Conservation (phyloP, 768 basidiomycete genomes). For the Kwoniella heveanensis region DNA sequence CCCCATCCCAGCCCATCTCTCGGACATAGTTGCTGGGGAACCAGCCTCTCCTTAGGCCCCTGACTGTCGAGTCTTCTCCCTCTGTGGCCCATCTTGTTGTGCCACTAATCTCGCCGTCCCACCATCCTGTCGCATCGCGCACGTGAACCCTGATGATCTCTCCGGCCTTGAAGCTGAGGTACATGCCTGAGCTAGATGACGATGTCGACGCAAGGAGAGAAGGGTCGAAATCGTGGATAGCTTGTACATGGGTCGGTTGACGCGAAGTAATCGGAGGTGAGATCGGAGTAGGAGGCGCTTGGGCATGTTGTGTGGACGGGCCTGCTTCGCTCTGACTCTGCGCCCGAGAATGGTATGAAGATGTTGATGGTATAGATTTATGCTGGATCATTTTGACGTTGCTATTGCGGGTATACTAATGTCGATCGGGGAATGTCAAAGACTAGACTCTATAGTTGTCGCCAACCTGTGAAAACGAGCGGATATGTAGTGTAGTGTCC, state of each 20-base stretch:
- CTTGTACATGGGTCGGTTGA: slow-evolving; percentile 55
- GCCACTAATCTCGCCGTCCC: slow-evolving; percentile 93
- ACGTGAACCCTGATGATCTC: slow-evolving; percentile 90
- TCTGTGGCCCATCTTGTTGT: slow-evolving; percentile 12
- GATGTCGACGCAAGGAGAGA: slow-evolving; percentile 38
- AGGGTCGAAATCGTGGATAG: slow-evolving; percentile 81
- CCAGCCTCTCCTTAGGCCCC: slow-evolving; percentile 73
- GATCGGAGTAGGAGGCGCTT: slow-evolving; percentile 12
- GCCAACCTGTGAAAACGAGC: no score
- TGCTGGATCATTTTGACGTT: slow-evolving; percentile 14
- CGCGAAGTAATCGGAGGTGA: neutral
- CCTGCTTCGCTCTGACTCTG: slow-evolving; percentile 12
- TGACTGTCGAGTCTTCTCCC: slow-evolving; percentile 20
- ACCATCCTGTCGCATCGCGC: slow-evolving; percentile 88
- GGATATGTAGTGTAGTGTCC: no score
- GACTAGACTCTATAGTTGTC: no score
- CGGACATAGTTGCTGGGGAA: slow-evolving; percentile 91
- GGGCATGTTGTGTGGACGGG: slow-evolving; percentile 11
- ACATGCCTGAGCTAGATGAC: slow-evolving; percentile 65
- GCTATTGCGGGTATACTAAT: no score
- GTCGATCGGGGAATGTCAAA: no score
- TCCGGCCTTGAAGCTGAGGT: slow-evolving; percentile 84
- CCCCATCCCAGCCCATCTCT: slow-evolving; percentile 31
- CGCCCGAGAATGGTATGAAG: slow-evolving; percentile 14
- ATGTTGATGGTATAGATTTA: slow-evolving; percentile 9